phyloP scores from a whole-genome alignment of 352 stramenopile species.

The Phytophthora rubi region DNA sequence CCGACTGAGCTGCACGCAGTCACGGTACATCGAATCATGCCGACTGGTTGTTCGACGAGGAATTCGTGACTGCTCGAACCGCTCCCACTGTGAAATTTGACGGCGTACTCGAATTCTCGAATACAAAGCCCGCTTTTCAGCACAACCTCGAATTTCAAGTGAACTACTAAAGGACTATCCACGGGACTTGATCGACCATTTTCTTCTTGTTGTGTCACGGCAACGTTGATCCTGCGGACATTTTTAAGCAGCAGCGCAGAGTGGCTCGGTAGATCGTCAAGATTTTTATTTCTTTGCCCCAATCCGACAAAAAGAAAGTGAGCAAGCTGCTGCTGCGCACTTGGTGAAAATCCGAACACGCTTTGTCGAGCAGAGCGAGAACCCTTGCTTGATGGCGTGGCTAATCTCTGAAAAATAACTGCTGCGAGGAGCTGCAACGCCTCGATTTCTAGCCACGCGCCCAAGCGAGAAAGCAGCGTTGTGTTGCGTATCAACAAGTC shows the following conservation, averaged over 20 bases:
- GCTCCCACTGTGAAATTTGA: neutral
- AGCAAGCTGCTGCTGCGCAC: conserved; percentile 42
- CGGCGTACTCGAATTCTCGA: conserved; percentile 14
- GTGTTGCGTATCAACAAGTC: conserved; percentile 10
- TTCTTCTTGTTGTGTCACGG: neutral
- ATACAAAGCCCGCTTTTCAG: neutral
- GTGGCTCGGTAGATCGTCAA: neutral
- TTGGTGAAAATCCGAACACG: conserved; percentile 34
- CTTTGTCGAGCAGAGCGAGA: neutral
- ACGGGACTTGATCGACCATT: neutral
- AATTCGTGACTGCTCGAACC: conserved; percentile 9
- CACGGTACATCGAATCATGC: conserved; percentile 9
- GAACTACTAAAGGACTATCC: neutral
- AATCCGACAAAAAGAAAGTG: conserved; percentile 36
- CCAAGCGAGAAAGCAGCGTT: conserved; percentile 24
- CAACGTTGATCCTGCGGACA: conserved; percentile 1
- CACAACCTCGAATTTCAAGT: conserved; percentile 19
- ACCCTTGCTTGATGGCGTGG: conserved; percentile 6
- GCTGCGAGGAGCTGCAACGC: conserved; percentile 15
- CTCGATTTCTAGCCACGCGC: conserved; percentile 19
- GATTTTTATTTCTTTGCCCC: neutral
- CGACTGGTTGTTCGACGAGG: neutral
- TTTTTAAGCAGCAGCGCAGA: neutral
- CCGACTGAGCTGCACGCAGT: neutral
- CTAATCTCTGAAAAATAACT: conserved; percentile 14